Base-by-base conservation (phyloP, 106 monocot genomes). In the Dioscorea zingiberensis region DNA sequence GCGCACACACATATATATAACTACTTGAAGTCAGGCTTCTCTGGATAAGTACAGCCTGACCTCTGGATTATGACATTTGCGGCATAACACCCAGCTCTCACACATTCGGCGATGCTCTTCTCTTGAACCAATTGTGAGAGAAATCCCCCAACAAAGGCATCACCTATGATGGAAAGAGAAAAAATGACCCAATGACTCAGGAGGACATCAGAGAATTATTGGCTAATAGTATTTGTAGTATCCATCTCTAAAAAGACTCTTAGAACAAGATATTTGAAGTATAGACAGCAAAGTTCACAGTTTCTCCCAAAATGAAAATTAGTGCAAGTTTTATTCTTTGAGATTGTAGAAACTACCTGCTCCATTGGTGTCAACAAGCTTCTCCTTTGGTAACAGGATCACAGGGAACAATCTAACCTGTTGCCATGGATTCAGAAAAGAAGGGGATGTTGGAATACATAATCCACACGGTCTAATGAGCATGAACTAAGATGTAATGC, bases 121-220 rank as follows among this genome's bases (percentile, higher is more conserved):
- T 82, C 81, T 24, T 78, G 70, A n/a, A 95, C 82, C 87, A 95
- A 64, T 66, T 91, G 85, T 14, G 94, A 94, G 21, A 94, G 56
- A 29, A 90, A 94, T 70, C 94, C 94, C 67, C 94, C 94, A 47
- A 93, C 93, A 74, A 93, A 93, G 59, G 93, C 85, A 70, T 93
- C 93, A 47, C 89, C 93, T 93, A 49, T 27, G 7, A 10, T 38
- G 10, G 38, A 38, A 38, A 10, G 4, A 1, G 38, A 10, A n/a
- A n/a, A n/a, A n/a, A n/a, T n/a, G n/a, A n/a, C n/a, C n/a, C n/a
- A n/a, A n/a, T n/a, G n/a, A n/a, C n/a, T n/a, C n/a, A n/a, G n/a
- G n/a, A n/a, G n/a, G n/a, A n/a, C n/a, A n/a, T n/a, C n/a, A n/a
- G n/a, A n/a, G n/a, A n/a, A n/a, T n/a, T n/a, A n/a, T n/a, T n/a